Conservation (phyloP, 768 basidiomycete species). For the Glaciozyma martinii region DNA sequence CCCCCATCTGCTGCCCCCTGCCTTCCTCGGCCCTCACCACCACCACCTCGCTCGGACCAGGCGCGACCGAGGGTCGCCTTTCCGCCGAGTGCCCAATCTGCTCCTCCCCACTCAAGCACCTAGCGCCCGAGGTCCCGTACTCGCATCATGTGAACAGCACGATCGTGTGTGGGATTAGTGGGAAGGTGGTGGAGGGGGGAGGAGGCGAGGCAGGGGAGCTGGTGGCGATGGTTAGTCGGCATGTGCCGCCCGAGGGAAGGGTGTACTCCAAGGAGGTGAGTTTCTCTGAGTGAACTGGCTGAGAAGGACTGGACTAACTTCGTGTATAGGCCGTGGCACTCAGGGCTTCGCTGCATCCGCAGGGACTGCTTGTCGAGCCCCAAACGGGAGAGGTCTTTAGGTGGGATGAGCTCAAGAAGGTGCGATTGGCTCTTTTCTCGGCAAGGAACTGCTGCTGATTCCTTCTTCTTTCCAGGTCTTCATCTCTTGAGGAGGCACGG, state of each 20-base stretch:
- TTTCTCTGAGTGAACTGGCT: background rate
- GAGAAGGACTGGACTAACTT: no score
- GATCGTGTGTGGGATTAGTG: slow-evolving; percentile 82
- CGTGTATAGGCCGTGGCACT: slow-evolving; percentile 12
- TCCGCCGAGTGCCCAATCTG: slow-evolving; percentile 76
- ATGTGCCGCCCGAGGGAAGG: slow-evolving; percentile 9
- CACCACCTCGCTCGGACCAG: slow-evolving; percentile 8
- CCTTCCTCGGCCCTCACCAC: slow-evolving; percentile 51
- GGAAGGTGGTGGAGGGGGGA: slow-evolving; percentile 89
- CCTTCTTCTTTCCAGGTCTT: background rate
- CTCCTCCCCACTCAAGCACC: slow-evolving; percentile 56
- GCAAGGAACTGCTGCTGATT: background rate
- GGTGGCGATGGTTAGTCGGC: slow-evolving; percentile 22
- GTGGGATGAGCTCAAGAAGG: slow-evolving; percentile 65
- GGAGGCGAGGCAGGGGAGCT: slow-evolving; percentile 28
- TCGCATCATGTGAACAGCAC: slow-evolving; percentile 93
- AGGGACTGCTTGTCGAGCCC: slow-evolving; percentile 89
- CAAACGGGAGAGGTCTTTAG: slow-evolving; percentile 57
- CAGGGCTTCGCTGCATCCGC: slow-evolving; percentile 55
- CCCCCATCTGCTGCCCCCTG: slow-evolving; percentile 63
- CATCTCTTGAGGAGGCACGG: background rate
- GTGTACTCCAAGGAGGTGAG: slow-evolving; percentile 46
- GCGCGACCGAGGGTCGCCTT: slow-evolving; percentile 21
- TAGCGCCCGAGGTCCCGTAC: slow-evolving; percentile 77
- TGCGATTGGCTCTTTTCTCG: slow-evolving; percentile 36